Evolutionary conservation across 2,329 filamentous ascomycete species (phyloP).

Genomic region (Diaporthe sp.): DNA sequence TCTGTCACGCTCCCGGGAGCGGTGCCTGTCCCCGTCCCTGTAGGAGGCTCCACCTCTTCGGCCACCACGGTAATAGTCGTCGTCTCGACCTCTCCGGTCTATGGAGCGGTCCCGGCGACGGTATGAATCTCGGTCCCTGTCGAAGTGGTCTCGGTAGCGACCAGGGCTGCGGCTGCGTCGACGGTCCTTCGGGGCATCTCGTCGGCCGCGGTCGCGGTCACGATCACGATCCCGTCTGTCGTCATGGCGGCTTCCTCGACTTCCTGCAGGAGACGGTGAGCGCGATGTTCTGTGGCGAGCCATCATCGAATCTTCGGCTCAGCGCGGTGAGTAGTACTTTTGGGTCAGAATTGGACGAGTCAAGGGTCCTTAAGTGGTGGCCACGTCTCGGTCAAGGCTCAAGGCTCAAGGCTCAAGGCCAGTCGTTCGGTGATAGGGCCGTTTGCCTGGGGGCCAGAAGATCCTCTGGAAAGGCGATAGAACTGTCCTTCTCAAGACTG

Average conservation of each 20-base stretch:
- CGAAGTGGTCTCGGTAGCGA: conserved; percentile 67
- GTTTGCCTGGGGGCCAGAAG: background rate
- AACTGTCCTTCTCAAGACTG: background rate
- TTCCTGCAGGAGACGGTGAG: conserved; percentile 96
- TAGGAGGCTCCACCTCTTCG: conserved; percentile 63
- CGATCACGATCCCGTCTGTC: conserved; percentile 65
- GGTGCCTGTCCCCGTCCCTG: conserved; percentile 74
- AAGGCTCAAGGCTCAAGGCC: conserved; percentile 19
- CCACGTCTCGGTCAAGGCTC: conserved; percentile 27
- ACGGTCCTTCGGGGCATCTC: conserved; percentile 62
- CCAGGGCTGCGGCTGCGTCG: conserved; percentile 69
- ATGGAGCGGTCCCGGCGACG: conserved; percentile 77
- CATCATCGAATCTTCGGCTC: conserved; percentile 54
- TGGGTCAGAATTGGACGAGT: conserved; percentile 34
- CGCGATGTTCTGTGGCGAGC: conserved; percentile 75
- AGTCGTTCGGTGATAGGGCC: background rate
- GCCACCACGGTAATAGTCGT: conserved; percentile 70
- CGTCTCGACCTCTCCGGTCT: conserved; percentile 64
- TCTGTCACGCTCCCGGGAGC: conserved; percentile 71
- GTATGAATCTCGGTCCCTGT: conserved; percentile 61
- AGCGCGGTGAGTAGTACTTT: conserved; percentile 48
- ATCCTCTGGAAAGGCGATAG: background rate
- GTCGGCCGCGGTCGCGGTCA: conserved; percentile 58
- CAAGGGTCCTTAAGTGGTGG: conserved; percentile 23
- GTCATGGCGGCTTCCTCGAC: conserved; percentile 61